Evolutionary conservation across 2,329 filamentous ascomycete species (phyloP), one percentile per base, ranked within the genome.

Genomic region (Albophoma yamanashiensis): DNA sequence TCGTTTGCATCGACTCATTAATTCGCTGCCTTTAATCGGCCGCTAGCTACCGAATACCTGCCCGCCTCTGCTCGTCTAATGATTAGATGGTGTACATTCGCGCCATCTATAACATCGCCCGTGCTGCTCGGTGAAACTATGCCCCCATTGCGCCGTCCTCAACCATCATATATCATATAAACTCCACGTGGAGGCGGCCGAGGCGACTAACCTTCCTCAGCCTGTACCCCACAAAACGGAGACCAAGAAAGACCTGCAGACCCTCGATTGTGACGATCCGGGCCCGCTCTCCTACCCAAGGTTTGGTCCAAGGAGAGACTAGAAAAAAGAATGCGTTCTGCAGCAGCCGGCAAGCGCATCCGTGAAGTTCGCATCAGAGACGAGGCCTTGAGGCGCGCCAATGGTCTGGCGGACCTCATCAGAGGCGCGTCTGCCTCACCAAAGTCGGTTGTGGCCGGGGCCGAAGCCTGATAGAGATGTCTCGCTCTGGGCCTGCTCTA

Each of bases 21-120:
- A 56, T 56, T 57, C 62, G 60, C 60, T 63, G 42, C 50, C 58
- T 38, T 36, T 20, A 38, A 52, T 36, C n/a, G 53, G 45, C 45
- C 34, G 43, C 57, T 47, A 38, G 31, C 31, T 53, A 50, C 47
- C 47, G 25, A 31, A 27, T 55, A 55, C 40, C 55, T 31, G 31
- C 22, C 39, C n/a, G 36, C 57, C 50, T 58, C 55, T 20, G 42
- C 47, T 50, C 57, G 45, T 52, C 47, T 58, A 59, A 45, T 55
- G 42, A 43, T 40, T 47, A 60, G 38, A 52, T 59, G 31, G 57
- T 53, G 55, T 58, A 63, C 60, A 58, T 56, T n/a, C 57, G 53
- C 52, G 57, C 62, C 60, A 58, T 61, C 59, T 61, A 62, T 62
- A 55, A 59, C n/a, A n/a, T 56, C n/a, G 38, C 60, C 42, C 58